A percentile compares a stretch with the other conserved stretches of the same genome.
phyloP scores from a whole-genome alignment of 371 early-diverging fungal genomes.

The Saksenaea vasiformis region DNA sequence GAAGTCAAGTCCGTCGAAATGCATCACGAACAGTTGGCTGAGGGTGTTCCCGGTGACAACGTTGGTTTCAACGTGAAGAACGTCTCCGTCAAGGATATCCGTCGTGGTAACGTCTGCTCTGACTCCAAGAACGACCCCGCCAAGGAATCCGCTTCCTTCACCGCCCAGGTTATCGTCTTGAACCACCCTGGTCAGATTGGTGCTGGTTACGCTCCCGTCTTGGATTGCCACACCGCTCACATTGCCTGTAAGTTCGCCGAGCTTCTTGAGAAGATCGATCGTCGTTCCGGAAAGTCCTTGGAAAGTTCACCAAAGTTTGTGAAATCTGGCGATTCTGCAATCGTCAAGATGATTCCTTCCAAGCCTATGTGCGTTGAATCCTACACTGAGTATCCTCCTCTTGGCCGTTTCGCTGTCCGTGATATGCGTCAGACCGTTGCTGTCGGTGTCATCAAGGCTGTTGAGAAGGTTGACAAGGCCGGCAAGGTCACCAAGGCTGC shows the following conservation, averaged over 20 bases:
- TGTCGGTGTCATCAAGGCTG: slow-evolving; percentile 94
- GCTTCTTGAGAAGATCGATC: slow-evolving; percentile 93
- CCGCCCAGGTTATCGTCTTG: slow-evolving; percentile 94
- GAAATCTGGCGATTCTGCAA: slow-evolving; percentile 23
- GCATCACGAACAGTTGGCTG: slow-evolving; percentile 93
- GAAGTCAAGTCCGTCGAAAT: slow-evolving; percentile 98
- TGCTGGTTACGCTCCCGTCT: slow-evolving; percentile 90
- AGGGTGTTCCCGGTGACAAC: slow-evolving; percentile 98
- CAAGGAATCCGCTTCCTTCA: slow-evolving; percentile 90
- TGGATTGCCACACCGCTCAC: slow-evolving; percentile 98
- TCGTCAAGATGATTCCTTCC: slow-evolving; percentile 91
- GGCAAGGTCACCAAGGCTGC: slow-evolving; percentile 66
- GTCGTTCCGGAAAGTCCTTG: slow-evolving; percentile 82
- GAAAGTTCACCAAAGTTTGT: no score
- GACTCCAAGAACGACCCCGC: slow-evolving; percentile 98
- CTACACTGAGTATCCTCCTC: slow-evolving; percentile 90
- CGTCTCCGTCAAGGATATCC: slow-evolving; percentile 95
- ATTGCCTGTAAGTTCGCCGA: slow-evolving; percentile 93
- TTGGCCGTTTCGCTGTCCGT: slow-evolving; percentile 97
- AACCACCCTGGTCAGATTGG: slow-evolving; percentile 96
- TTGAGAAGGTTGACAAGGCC: slow-evolving; percentile 74
- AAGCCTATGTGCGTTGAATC: slow-evolving; percentile 96
- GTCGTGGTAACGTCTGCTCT: slow-evolving; percentile 96
- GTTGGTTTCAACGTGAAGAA: slow-evolving; percentile 98
- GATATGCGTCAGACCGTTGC: slow-evolving; percentile 95